phyloP scores from a whole-genome alignment of 2,329 filamentous ascomycete genomes.

The Pleoardoris graminearum region DNA sequence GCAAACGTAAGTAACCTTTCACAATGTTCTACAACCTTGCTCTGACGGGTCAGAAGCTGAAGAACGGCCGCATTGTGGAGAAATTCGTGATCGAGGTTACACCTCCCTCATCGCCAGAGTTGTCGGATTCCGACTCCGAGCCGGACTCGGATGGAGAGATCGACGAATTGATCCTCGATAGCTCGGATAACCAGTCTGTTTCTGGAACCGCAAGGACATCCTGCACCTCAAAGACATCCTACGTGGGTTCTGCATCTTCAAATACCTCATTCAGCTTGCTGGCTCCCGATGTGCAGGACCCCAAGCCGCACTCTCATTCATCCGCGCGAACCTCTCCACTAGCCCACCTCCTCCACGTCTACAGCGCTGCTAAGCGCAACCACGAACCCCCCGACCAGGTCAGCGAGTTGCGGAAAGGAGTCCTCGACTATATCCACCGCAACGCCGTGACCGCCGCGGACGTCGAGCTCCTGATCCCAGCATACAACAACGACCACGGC shows the following conservation, averaged over 20 bases:
- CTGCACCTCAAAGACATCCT: neutral
- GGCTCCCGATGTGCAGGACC: neutral
- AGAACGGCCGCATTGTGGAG: neutral
- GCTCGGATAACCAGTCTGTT: neutral
- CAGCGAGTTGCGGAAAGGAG: neutral
- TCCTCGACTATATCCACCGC: neutral
- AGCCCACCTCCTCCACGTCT: neutral
- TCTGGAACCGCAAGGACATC: neutral
- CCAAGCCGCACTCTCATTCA: too few species aligned
- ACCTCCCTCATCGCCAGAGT: neutral
- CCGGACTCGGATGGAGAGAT: neutral
- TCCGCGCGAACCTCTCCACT: neutral
- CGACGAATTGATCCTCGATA: neutral
- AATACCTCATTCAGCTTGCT: neutral
- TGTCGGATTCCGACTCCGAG: constrained; percentile 2
- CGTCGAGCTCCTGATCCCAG: constrained; percentile 3
- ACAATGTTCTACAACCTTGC: too few species aligned
- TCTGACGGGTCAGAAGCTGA: too few species aligned
- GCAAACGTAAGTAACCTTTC: too few species aligned
- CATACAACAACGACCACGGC: neutral
- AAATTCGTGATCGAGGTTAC: constrained; percentile 2
- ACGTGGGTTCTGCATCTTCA: neutral
- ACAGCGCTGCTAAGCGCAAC: neutral
- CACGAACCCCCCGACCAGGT: neutral
- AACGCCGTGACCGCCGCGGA: neutral